phyloP scores from a whole-genome alignment of 352 stramenopile genomes.

The Globisporangium cylindrosporum region DNA sequence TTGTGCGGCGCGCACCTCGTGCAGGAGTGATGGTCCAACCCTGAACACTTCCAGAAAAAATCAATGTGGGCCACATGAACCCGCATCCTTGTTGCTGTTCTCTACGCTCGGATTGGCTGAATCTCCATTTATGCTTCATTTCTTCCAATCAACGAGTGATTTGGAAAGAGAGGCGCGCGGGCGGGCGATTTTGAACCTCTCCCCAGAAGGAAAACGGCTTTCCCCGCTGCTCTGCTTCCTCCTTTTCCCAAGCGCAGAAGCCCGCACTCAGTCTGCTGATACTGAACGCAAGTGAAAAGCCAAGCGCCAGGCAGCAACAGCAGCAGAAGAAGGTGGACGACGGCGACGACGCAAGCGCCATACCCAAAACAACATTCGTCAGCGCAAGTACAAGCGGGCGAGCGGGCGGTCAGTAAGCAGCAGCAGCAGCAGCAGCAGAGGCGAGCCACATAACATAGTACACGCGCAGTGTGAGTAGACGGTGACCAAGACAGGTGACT shows the following conservation, averaged over 20 bases:
- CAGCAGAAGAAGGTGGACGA: background rate
- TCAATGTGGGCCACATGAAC: background rate
- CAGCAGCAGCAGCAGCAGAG: background rate
- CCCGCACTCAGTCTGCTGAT: background rate
- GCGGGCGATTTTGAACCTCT: slow-evolving; percentile 2
- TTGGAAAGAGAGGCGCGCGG: slow-evolving; percentile 4
- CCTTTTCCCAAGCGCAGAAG: slow-evolving; percentile 2
- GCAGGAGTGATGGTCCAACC: background rate
- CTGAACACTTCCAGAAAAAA: background rate
- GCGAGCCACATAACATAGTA: background rate
- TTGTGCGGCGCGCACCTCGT: background rate
- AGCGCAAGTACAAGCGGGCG: background rate
- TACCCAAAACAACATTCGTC: background rate
- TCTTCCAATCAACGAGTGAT: background rate
- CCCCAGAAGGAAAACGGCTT: slow-evolving; percentile 1
- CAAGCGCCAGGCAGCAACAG: background rate
- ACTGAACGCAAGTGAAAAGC: slow-evolving; percentile 12
- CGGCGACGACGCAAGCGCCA: background rate
- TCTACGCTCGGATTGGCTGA: background rate
- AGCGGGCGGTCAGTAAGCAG: background rate
- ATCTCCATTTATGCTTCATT: background rate
- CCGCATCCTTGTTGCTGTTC: background rate
- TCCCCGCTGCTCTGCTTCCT: background rate
- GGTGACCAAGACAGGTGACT: background rate
- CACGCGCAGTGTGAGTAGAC: background rate